phyloP scores from a whole-genome alignment of 495 filamentous ascomycete species.

The Penicillium canariense region DNA sequence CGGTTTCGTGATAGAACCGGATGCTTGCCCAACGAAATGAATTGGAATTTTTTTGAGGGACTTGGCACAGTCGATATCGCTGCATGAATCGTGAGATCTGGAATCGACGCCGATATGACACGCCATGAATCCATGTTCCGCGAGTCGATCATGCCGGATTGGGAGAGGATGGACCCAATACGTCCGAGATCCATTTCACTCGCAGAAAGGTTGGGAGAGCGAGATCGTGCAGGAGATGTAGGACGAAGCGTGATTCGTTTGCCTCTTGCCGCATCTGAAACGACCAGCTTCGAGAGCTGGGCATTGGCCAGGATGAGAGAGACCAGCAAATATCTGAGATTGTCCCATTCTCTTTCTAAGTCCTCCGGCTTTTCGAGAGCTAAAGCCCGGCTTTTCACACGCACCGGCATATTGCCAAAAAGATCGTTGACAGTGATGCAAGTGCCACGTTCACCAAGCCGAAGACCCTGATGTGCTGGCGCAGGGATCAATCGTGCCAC shows the following conservation, averaged over 20 bases:
- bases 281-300: slow-evolving; percentile 31
- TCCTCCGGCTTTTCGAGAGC: slow-evolving; percentile 48
- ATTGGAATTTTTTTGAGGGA: slow-evolving; percentile 71
- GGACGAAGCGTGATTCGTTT: slow-evolving; percentile 34
- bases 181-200: slow-evolving; percentile 27
- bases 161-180: slow-evolving; percentile 58
- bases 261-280: slow-evolving; percentile 32
- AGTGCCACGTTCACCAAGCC: slow-evolving; percentile 66
- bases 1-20: slow-evolving; percentile 51
- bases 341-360: slow-evolving; percentile 68
- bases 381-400: slow-evolving; percentile 76
- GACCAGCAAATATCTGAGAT: slow-evolving; percentile 56
- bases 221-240: neutral
- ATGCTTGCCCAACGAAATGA: slow-evolving; percentile 70
- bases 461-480: slow-evolving; percentile 56
- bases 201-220: neutral
- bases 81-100: slow-evolving; percentile 58
- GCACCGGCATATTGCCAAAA: slow-evolving; percentile 94
- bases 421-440: slow-evolving; percentile 77
- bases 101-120: slow-evolving; percentile 60
- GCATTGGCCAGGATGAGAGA: slow-evolving; percentile 63
- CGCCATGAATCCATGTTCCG: slow-evolving; percentile 59
- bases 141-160: slow-evolving; percentile 59
- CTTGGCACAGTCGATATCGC: slow-evolving; percentile 68
- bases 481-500: slow-evolving; percentile 68